Conservation (phyloP, 2,329 filamentous ascomycete genomes). For the Coleophoma eucalyptorum region DNA sequence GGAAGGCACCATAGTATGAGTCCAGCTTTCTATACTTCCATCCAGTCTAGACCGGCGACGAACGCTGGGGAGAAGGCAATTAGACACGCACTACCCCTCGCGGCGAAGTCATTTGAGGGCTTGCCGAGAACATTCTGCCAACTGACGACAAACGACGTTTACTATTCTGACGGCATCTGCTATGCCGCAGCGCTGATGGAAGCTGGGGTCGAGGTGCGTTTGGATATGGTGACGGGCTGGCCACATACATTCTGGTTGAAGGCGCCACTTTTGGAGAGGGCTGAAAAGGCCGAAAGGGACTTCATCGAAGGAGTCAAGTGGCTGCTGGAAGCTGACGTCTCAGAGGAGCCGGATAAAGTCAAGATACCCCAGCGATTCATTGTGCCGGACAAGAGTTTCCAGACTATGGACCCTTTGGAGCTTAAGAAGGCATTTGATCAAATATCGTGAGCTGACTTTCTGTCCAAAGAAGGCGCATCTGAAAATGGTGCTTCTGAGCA, state of each 20-base stretch:
- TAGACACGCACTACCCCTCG: constrained; percentile 35
- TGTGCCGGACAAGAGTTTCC: background rate
- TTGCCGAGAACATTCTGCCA: constrained; percentile 42
- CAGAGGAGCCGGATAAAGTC: background rate
- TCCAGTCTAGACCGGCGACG: constrained; percentile 31
- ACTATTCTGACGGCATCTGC: constrained; percentile 48
- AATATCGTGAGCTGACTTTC: background rate
- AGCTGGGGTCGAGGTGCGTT: constrained; percentile 34
- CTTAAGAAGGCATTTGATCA: background rate
- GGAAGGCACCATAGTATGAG: constrained; percentile 35
- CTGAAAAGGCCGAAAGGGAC: constrained; percentile 33
- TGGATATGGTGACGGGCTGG: constrained; percentile 41
- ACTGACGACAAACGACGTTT: constrained; percentile 44
- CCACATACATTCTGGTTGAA: constrained; percentile 51
- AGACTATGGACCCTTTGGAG: background rate
- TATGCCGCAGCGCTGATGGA: constrained; percentile 39
- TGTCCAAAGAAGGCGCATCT: too few relatives aligned
- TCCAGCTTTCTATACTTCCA: constrained; percentile 29
- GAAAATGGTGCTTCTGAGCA: too few relatives aligned
- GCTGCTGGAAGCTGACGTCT: constrained; percentile 24
- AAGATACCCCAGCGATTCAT: too few relatives aligned
- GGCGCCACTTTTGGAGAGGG: constrained; percentile 33
- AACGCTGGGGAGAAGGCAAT: constrained; percentile 31
- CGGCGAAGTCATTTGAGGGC: constrained; percentile 17
- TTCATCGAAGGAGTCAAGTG: constrained; percentile 38